Conservation (phyloP, 2,329 filamentous ascomycete species). For the Diplodia corticola region DNA sequence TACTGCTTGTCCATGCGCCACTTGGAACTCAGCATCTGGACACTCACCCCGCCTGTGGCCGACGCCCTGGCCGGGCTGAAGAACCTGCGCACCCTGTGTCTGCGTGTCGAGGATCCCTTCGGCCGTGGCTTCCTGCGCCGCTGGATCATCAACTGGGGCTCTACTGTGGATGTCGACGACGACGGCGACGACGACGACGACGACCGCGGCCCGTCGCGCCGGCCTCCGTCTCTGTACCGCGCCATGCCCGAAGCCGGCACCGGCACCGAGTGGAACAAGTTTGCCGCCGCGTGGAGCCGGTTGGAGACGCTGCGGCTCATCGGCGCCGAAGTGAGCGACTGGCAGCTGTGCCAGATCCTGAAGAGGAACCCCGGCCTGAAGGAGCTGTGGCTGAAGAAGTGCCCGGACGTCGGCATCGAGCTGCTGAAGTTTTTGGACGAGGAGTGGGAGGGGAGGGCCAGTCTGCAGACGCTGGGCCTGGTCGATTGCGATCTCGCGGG, state of each 20-base stretch:
- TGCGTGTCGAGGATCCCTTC: slow-evolving; percentile 31
- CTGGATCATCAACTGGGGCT: slow-evolving; percentile 22
- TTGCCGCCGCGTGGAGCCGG: slow-evolving; percentile 23
- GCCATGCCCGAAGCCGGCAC: slow-evolving; percentile 22
- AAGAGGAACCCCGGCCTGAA: slow-evolving; percentile 25
- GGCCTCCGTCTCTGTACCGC: slow-evolving; percentile 27
- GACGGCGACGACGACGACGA: not conserved
- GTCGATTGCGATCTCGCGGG: slow-evolving; percentile 29
- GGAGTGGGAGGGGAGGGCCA: slow-evolving; percentile 27
- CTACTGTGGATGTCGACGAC: slow-evolving; percentile 3
- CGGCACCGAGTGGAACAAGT: slow-evolving; percentile 22
- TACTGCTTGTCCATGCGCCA: slow-evolving; percentile 31
- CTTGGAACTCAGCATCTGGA: slow-evolving; percentile 36
- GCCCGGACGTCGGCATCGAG: slow-evolving; percentile 26
- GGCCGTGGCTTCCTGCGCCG: slow-evolving; percentile 26
- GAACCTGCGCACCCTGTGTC: slow-evolving; percentile 29
- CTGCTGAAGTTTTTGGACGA: slow-evolving; percentile 30
- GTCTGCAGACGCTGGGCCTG: slow-evolving; percentile 28
- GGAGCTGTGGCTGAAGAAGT: slow-evolving; percentile 32
- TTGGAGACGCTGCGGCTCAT: slow-evolving; percentile 30
- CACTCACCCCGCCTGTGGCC: slow-evolving; percentile 30
- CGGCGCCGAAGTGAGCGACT: slow-evolving; percentile 27
- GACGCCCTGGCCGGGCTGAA: slow-evolving; percentile 28
- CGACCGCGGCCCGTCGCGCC: not conserved
- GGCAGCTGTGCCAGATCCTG: slow-evolving; percentile 29